Conservation (phyloP, 345 rosid genomes). For the Gossypioides kirkii region DNA sequence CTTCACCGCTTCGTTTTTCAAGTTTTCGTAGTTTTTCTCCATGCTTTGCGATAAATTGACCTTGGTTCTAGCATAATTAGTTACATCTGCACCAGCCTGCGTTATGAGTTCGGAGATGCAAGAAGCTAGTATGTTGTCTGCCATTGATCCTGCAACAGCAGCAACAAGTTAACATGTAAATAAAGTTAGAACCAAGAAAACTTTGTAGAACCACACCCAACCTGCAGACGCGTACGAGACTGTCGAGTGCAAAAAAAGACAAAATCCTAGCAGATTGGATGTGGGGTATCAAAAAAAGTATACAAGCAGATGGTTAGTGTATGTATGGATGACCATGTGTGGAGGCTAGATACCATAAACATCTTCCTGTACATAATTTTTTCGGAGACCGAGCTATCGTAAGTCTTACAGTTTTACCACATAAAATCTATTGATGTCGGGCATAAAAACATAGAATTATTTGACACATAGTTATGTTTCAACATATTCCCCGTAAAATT, state of each 20-base stretch:
- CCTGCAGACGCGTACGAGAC: too few species aligned
- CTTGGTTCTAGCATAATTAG: not conserved
- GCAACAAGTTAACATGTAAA: not conserved
- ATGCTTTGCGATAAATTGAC: not conserved
- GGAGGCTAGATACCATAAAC: not conserved
- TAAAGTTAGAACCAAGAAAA: not conserved
- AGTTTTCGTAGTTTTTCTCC: constrained; percentile 1
- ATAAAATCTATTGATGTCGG: not conserved
- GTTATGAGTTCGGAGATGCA: not conserved
- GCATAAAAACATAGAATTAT: not conserved
- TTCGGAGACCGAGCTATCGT: too few species aligned
- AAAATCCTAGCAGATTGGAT: not conserved
- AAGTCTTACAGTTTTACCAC: not conserved
- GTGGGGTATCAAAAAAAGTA: not conserved
- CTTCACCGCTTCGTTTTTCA: not conserved
- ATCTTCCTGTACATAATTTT: too few species aligned
- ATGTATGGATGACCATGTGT: not conserved
- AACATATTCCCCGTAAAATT: not conserved
- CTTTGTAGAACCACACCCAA: too few species aligned
- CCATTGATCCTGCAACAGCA: constrained; percentile 13
- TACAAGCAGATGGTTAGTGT: not conserved
- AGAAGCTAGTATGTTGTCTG: constrained; percentile 5
- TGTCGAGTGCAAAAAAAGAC: too few species aligned
- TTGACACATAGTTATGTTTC: not conserved
- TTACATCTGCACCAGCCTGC: not conserved